Percentiles rank a stretch among this genome's conserved stretches.
phyloP scores from a whole-genome alignment of 768 basidiomycete genomes.

The Suillus subaureus region DNA sequence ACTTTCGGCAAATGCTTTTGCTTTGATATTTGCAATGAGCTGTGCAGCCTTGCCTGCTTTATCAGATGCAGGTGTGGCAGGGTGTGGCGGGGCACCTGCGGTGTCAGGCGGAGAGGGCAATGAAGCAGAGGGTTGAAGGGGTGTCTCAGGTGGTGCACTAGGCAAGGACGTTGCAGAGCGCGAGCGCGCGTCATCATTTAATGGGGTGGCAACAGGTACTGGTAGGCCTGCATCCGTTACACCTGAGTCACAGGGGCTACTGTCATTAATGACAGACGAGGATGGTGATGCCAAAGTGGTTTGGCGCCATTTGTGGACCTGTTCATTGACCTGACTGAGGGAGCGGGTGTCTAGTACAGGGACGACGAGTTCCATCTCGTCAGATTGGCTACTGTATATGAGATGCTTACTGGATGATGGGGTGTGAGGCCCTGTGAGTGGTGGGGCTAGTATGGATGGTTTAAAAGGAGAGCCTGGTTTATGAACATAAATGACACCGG shows the following conservation, averaged over 20 bases:
- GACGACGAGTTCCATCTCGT: conserved; percentile 57
- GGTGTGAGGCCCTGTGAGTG: conserved; percentile 16
- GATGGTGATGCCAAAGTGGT: conserved; percentile 25
- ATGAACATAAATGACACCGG: conserved; percentile 14
- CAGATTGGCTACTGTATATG: conserved; percentile 68
- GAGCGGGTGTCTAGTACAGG: conserved; percentile 29
- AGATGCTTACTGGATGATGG: conserved; percentile 32
- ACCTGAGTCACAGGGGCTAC: conserved; percentile 7
- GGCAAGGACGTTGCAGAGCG: conserved; percentile 12
- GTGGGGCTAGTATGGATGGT: conserved; percentile 33
- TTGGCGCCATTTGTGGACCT: conserved; percentile 47
- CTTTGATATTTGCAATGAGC: conserved; percentile 67
- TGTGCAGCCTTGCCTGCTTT: conserved; percentile 49
- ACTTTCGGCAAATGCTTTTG: conserved; percentile 53
- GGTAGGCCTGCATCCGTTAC: neutral
- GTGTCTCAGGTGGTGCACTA: conserved; percentile 17
- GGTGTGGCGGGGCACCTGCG: conserved; percentile 21
- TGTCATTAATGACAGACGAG: conserved; percentile 13
- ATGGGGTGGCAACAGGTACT: conserved; percentile 1
- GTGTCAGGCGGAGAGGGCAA: conserved; percentile 29
- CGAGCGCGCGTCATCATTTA: conserved; percentile 15
- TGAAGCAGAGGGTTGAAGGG: conserved; percentile 14
- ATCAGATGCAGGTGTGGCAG: conserved; percentile 36
- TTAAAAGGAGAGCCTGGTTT: conserved; percentile 35
- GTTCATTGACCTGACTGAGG: conserved; percentile 35